phyloP scores from a whole-genome alignment of 352 stramenopile species.

The Phytophthora fragariae region DNA sequence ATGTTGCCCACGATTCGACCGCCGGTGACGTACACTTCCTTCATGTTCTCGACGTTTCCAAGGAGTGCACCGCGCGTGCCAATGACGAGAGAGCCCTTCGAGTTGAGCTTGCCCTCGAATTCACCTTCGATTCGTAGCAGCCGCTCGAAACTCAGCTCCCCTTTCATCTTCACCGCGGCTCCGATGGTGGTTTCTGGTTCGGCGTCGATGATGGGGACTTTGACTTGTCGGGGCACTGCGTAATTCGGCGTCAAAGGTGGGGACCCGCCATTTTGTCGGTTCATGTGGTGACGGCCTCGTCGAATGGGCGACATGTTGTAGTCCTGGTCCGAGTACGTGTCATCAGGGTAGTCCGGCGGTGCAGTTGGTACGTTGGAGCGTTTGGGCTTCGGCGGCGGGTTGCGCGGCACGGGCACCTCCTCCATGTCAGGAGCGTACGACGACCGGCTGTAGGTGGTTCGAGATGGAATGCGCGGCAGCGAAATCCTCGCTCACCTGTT shows the following conservation, averaged over 20 bases:
- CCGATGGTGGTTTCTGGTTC: slow-evolving; percentile 87
- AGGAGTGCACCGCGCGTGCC: slow-evolving; percentile 82
- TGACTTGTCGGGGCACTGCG: slow-evolving; percentile 46
- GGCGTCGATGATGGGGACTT: slow-evolving; percentile 77
- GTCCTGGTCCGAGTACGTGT: slow-evolving; percentile 70
- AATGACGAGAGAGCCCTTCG: slow-evolving; percentile 89
- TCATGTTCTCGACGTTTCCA: slow-evolving; percentile 89
- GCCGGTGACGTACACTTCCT: slow-evolving; percentile 87
- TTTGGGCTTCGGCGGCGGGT: slow-evolving; percentile 80
- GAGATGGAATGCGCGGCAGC: slow-evolving; percentile 47
- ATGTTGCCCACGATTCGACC: slow-evolving; percentile 91
- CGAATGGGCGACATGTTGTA: slow-evolving; percentile 68
- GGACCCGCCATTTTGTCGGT: slow-evolving; percentile 56
- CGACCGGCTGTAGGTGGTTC: slow-evolving; percentile 22
- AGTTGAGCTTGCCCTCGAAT: slow-evolving; percentile 91
- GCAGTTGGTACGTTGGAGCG: slow-evolving; percentile 56
- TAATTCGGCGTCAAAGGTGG: slow-evolving; percentile 75
- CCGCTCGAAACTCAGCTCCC: slow-evolving; percentile 90
- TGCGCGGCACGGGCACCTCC: slow-evolving; percentile 54
- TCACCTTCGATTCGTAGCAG: slow-evolving; percentile 91
- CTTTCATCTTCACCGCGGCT: slow-evolving; percentile 88
- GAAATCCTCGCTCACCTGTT: slow-evolving; percentile 47
- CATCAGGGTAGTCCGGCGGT: slow-evolving; percentile 48
- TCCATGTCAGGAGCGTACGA: slow-evolving; percentile 57
- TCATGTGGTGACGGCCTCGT: slow-evolving; percentile 64